Evolutionary conservation across 805 yeast species (phyloP).

Genomic region (Blastobotrys parvus): DNA sequence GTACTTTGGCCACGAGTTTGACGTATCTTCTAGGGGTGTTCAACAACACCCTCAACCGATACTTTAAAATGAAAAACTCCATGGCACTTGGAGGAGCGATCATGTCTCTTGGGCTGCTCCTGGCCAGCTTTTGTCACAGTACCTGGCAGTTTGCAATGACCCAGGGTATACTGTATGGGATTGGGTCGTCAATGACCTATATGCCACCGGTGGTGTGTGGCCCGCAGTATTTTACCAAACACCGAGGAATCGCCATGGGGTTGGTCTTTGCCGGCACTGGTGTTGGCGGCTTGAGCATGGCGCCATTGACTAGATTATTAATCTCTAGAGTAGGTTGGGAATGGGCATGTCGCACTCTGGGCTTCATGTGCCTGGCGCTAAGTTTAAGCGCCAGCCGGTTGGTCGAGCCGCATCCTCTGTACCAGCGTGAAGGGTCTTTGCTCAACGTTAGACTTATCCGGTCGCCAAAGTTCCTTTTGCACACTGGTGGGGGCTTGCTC

Average conservation of each 20-base stretch:
- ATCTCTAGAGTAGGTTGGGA: conserved; percentile 13
- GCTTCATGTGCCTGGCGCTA: conserved; percentile 7
- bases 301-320: conserved; percentile 11
- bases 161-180: conserved; percentile 15
- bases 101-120: conserved; percentile 11
- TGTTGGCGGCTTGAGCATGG: conserved; percentile 18
- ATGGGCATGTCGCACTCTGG: conserved; percentile 16
- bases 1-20: conserved; percentile 15
- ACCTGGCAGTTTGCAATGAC: conserved; percentile 16
- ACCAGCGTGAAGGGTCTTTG: neutral
- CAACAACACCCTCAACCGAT: conserved; percentile 4
- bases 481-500: conserved; percentile 9
- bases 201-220: conserved; percentile 18
- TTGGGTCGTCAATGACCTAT: conserved; percentile 14
- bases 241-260: conserved; percentile 21
- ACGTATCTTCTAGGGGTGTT: conserved; percentile 11
- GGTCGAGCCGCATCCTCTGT: conserved; percentile 13
- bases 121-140: conserved; percentile 7
- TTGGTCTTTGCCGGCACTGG: conserved; percentile 20
- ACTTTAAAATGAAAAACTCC: conserved; percentile 1
- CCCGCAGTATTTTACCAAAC: conserved; percentile 17
- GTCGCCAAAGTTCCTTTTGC: conserved; percentile 11
- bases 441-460: conserved; percentile 9
- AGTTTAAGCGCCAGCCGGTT: conserved; percentile 9
- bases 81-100: conserved; percentile 10